These are phyloP conservation scores for Colletotrichum tamarilloi DNA, from an alignment of 2,329 filamentous ascomycete species.

Conservation along the genomic window DNA sequence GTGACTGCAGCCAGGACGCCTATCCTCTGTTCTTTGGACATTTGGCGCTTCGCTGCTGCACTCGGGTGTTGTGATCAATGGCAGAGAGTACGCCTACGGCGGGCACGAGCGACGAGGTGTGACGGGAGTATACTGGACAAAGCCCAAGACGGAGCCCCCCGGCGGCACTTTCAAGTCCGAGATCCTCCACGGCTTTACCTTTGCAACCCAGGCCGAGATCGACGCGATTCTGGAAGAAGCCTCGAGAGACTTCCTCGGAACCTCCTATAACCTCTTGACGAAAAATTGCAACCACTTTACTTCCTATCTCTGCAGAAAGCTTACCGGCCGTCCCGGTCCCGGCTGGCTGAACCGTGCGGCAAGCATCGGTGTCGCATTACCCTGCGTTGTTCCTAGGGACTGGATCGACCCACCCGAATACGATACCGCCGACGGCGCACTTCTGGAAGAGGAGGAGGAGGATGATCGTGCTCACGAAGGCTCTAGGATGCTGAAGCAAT, in stretches of 20 bases:
- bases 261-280: slow-evolving; percentile 82
- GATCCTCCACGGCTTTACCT: slow-evolving; percentile 83
- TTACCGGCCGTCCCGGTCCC: slow-evolving; percentile 78
- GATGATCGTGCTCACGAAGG: slow-evolving; percentile 64
- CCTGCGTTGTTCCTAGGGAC: slow-evolving; percentile 84
- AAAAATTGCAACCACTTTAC: slow-evolving; percentile 94
- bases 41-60: slow-evolving; percentile 83
- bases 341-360: slow-evolving; percentile 85
- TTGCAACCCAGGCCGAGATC: slow-evolving; percentile 76
- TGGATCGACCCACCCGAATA: slow-evolving; percentile 85
- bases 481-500: slow-evolving; percentile 66
- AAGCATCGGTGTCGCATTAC: slow-evolving; percentile 82
- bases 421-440: slow-evolving; percentile 76
- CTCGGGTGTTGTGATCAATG: slow-evolving; percentile 84
- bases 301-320: slow-evolving; percentile 76
- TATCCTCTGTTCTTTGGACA: slow-evolving; percentile 83
- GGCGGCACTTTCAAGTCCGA: slow-evolving; percentile 81
- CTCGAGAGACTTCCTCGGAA: slow-evolving; percentile 79
- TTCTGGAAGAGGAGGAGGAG: slow-evolving; percentile 67
- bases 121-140: slow-evolving; percentile 88
- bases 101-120: slow-evolving; percentile 77
- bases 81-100: slow-evolving; percentile 86
- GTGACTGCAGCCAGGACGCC: slow-evolving; percentile 70
- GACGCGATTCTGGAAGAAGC: slow-evolving; percentile 75
- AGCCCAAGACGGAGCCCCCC: slow-evolving; percentile 76